These are phyloP conservation scores for Conticribra guillardii DNA, from an alignment of 108 stramenopile species.

Conservation along the genomic window DNA sequence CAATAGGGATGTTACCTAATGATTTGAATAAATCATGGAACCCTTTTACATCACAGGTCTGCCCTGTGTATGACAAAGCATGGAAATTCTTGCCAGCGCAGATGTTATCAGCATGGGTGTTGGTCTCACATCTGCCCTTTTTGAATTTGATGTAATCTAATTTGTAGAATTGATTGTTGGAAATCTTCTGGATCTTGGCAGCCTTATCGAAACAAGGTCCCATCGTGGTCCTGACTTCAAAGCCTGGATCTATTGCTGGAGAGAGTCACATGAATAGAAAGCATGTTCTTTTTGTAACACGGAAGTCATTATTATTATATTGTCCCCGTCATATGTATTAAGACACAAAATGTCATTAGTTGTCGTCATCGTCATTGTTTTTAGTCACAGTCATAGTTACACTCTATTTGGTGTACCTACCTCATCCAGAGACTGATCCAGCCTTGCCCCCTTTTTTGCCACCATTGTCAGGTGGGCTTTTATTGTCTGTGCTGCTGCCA, in stretches of 20 bases:
- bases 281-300: no score
- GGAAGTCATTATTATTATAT: no score
- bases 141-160: background rate
- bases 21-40: constrained; percentile 1
- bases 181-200: background rate
- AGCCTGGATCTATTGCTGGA: no score
- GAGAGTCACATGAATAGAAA: no score
- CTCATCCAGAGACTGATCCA: background rate
- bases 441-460: background rate
- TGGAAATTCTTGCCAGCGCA: background rate
- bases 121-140: background rate
- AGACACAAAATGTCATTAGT: background rate
- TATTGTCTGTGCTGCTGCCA: no score
- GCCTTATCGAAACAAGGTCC: background rate
- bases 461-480: no score
- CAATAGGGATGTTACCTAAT: background rate
- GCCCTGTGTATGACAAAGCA: background rate
- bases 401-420: background rate
- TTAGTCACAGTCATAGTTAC: no score
- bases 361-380: no score
- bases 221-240: background rate
- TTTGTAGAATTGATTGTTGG: background rate
- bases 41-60: constrained; percentile 2
- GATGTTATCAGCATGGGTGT: background rate
- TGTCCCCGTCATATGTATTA: no score